phyloP scores from a whole-genome alignment of 208 protist genomes.

The Trypanosoma conorhini region DNA sequence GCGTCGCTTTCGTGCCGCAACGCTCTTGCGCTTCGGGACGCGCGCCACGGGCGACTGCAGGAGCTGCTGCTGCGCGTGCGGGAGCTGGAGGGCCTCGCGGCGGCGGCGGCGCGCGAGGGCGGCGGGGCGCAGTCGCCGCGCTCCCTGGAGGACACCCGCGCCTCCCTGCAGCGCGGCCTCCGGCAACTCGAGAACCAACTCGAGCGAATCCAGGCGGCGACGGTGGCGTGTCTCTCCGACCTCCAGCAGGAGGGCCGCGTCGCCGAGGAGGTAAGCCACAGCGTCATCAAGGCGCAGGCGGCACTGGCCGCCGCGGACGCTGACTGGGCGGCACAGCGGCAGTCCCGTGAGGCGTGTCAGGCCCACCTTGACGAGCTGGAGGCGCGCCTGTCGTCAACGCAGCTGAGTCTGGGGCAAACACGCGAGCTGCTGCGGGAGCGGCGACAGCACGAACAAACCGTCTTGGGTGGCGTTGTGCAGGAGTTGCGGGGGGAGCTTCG shows the following conservation, averaged over 20 bases:
- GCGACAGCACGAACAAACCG: conserved; percentile 7
- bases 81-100: conserved; percentile 26
- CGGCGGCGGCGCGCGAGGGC: conserved; percentile 5
- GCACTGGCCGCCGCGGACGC: conserved; percentile 13
- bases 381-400: conserved; percentile 16
- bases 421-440: not conserved
- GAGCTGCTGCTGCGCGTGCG: conserved; percentile 23
- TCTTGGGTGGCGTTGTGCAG: conserved; percentile 30
- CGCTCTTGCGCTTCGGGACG: conserved; percentile 26
- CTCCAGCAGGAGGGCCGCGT: conserved; percentile 35
- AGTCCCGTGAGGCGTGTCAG: conserved; percentile 28
- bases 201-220: conserved; percentile 30
- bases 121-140: conserved; percentile 20
- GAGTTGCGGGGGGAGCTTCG: conserved; percentile 22
- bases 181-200: conserved; percentile 41
- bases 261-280: conserved; percentile 36
- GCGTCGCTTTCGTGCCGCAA: conserved; percentile 9
- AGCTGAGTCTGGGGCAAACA: conserved; percentile 29
- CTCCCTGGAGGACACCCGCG: conserved; percentile 28
- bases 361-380: conserved; percentile 24
- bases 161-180: conserved; percentile 32
- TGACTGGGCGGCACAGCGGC: conserved; percentile 17
- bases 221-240: conserved; percentile 31
- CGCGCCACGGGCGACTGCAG: conserved; percentile 25
- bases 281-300: conserved; percentile 20